Base-by-base conservation (phyloP, 331 rosid genomes). In the Rhamnella rubrinervis region DNA sequence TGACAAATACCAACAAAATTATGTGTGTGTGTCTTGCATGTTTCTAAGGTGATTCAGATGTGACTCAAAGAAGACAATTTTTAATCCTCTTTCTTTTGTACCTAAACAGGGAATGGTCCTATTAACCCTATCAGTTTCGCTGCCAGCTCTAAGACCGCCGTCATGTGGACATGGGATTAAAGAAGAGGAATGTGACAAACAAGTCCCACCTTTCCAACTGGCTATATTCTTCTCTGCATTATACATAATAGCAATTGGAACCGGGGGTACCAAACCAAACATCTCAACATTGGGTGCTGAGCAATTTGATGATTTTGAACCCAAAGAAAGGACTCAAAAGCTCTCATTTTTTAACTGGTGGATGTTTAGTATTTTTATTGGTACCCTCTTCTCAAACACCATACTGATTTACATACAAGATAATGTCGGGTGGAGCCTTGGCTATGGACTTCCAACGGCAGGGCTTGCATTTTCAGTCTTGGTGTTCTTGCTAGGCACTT, bases 341-440 rank as follows among this genome's bases (percentile, higher is more conserved):
- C 89, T 86, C 35, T 91, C 95, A 58, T 88, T 88, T 74, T 90
- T 90, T 65, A 86, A 91, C 55, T 91, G 95, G 97, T 91, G 95
- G 95, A 75, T 86, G 83, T 81, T 86, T 38, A 74, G 97, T 53
- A 80, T 88, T 26, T 86, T 85, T 61, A 18, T 76, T 37, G 92
- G 95, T 8, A 80, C 83, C 51, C 85, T 88, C 53, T 88, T 88
- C 73, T 74, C 92, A 16, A 85, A 38, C 81, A 83, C 95, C 19
- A 62, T 84, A 60, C 63, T 91, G 65, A 57, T 88, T 66, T 88
- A 81, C 84, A 77, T 88, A 61, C 97, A 88, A 84, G 95, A 85
- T 56, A 77, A 65, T 20, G 87, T 81, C 35, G 87, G 95, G 7
- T 88, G 92, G 89, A 4, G 80, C 44, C 56, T 91, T 64, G 97